Conservation (phyloP, 2,329 filamentous ascomycete species). For the Phaeoacremonium minimum region DNA sequence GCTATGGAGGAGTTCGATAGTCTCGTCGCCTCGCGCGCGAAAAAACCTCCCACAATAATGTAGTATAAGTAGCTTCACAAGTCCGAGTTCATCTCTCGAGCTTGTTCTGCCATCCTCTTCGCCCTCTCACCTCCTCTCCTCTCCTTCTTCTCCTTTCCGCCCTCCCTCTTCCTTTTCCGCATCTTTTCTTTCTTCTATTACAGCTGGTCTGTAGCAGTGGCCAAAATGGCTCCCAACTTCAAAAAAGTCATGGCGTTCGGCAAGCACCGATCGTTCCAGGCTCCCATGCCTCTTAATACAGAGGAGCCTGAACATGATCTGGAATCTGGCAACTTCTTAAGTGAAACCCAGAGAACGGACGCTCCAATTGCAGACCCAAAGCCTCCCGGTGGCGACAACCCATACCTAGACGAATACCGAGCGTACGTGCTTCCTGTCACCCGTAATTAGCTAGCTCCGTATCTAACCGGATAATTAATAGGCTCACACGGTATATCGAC, state of each 20-base stretch:
- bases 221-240: slow-evolving; percentile 23
- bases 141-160: slow-evolving; percentile 8
- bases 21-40: no score
- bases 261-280: slow-evolving; percentile 14
- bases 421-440: slow-evolving; percentile 16
- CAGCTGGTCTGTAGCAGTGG: slow-evolving; percentile 23
- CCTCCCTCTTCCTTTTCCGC: slow-evolving; percentile 6
- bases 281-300: slow-evolving; percentile 15
- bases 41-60: no score
- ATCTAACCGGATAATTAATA: neutral
- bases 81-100: slow-evolving; percentile 8
- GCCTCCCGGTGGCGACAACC: slow-evolving; percentile 20
- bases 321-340: slow-evolving; percentile 23
- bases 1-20: no score
- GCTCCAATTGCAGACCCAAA: slow-evolving; percentile 10
- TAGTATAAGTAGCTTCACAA: no score
- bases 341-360: slow-evolving; percentile 18
- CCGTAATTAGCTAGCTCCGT: neutral
- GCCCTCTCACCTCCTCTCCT: slow-evolving; percentile 6
- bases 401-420: slow-evolving; percentile 26
- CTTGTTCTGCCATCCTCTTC: no score
- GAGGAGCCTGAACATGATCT: slow-evolving; percentile 18
- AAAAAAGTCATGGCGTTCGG: slow-evolving; percentile 23
- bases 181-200: slow-evolving; percentile 11
- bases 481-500: slow-evolving; percentile 26